These are phyloP conservation scores for Mikania micrantha DNA, from an alignment of 129 eudicot species.

Conservation along the genomic window DNA sequence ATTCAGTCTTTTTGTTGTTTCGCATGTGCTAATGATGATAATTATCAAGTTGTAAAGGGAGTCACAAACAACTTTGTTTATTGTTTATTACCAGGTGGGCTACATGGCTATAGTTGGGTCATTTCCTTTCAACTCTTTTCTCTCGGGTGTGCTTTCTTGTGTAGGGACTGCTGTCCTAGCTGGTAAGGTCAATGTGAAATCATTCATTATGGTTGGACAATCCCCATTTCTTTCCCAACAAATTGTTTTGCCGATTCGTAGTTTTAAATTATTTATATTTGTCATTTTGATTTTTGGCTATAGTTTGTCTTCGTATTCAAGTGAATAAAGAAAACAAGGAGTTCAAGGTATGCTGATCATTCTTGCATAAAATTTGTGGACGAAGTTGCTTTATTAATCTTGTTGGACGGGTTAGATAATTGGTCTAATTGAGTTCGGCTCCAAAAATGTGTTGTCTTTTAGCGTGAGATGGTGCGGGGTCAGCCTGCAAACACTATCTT, in stretches of 20 bases:
- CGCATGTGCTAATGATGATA: not conserved
- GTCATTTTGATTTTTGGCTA: not conserved
- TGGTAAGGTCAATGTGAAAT: slow-evolving; percentile 41
- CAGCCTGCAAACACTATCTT: not conserved
- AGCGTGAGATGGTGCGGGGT: not conserved
- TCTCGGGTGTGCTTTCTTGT: slow-evolving; percentile 83
- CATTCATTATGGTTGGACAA: not conserved
- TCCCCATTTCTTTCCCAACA: not conserved
- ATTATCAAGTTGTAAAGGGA: not conserved
- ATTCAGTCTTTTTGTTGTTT: not conserved
- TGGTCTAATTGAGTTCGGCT: not conserved
- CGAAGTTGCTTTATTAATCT: not conserved
- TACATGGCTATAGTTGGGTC: slow-evolving; percentile 86
- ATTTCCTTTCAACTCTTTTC: slow-evolving; percentile 81
- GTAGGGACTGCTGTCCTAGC: slow-evolving; percentile 85
- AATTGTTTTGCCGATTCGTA: not conserved
- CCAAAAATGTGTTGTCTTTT: not conserved
- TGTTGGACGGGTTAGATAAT: not conserved
- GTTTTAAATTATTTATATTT: not conserved
- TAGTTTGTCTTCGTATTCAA: slow-evolving; percentile 86
- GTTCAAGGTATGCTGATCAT: slow-evolving; percentile 50
- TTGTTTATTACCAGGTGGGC: slow-evolving; percentile 37
- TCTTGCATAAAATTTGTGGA: slow-evolving; percentile 1
- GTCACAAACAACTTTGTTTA: not conserved
- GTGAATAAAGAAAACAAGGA: slow-evolving; percentile 93